A percentile compares a stretch with the other conserved stretches of the same genome.
Conservation (phyloP, 192 early-diverging fungal species). For the Lobosporangium transversale region DNA sequence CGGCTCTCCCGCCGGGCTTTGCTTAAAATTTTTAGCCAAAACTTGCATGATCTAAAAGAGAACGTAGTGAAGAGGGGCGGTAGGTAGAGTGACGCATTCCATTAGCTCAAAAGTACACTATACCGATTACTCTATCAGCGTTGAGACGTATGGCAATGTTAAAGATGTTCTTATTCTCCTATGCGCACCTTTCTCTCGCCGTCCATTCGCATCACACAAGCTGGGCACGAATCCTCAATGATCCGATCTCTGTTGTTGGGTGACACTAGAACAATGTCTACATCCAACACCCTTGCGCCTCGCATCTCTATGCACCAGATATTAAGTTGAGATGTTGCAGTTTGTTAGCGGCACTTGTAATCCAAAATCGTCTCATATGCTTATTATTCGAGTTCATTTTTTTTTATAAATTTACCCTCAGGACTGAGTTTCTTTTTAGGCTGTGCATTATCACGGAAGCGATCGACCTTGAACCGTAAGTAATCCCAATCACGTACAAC, state of each 20-base stretch:
- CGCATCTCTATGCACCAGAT: conserved; percentile 22
- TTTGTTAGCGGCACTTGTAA: no score
- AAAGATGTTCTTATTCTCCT: no score
- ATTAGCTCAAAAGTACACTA: background rate
- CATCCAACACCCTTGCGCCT: conserved; percentile 47
- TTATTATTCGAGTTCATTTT: no score
- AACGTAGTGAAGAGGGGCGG: background rate
- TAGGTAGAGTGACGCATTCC: no score
- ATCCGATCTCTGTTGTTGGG: conserved; percentile 41
- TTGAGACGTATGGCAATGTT: no score
- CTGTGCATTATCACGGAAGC: conserved; percentile 44
- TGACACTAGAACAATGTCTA: conserved; percentile 45
- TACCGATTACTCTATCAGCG: no score
- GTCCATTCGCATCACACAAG: conserved; percentile 53
- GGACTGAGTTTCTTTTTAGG: conserved; percentile 47
- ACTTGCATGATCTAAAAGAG: conserved; percentile 45
- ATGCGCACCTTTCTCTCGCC: conserved; percentile 39
- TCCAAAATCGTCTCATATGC: no score
- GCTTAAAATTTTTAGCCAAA: conserved; percentile 47
- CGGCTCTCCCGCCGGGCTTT: conserved; percentile 34
- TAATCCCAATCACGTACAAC: conserved; percentile 50
- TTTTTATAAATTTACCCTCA: conserved; percentile 42
- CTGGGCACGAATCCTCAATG: conserved; percentile 50
- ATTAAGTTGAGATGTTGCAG: background rate
- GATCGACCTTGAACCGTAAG: conserved; percentile 31